phyloP scores from a whole-genome alignment of 2,329 filamentous ascomycete genomes.

The Fusarium clavum region DNA sequence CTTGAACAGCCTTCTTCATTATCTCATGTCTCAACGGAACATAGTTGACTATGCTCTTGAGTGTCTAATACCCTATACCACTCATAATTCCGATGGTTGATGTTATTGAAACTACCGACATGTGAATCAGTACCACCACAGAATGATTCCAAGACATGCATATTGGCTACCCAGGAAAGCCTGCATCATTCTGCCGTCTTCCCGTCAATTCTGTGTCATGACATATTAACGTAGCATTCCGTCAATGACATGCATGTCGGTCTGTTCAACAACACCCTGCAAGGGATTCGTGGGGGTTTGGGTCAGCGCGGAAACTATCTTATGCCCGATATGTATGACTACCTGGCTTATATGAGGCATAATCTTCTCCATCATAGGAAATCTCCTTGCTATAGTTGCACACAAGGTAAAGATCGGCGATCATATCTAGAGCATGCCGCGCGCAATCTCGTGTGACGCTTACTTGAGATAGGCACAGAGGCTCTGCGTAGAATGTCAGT shows the following conservation, averaged over 20 bases:
- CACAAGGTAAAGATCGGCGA: conserved; percentile 76
- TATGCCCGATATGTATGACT: background rate
- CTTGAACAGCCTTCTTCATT: background rate
- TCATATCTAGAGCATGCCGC: conserved; percentile 72
- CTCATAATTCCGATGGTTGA: conserved; percentile 61
- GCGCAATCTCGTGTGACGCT: conserved; percentile 75
- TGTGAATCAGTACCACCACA: conserved; percentile 62
- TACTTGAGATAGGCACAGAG: conserved; percentile 70
- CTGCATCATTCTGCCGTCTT: conserved; percentile 84
- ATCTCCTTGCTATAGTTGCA: conserved; percentile 62
- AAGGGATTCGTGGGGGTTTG: conserved; percentile 78
- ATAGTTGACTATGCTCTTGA: background rate
- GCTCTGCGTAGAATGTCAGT: conserved; percentile 68
- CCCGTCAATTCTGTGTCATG: conserved; percentile 88
- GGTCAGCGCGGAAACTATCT: background rate
- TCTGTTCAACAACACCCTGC: conserved; percentile 75
- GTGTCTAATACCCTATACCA: background rate
- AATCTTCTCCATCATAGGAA: background rate
- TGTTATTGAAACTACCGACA: conserved; percentile 61
- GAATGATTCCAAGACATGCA: conserved; percentile 59
- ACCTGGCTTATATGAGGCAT: background rate
- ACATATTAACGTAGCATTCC: conserved; percentile 86
- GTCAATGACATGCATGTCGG: conserved; percentile 79
- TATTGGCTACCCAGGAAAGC: conserved; percentile 66
- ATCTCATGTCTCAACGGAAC: background rate